Evolutionary conservation across 148 eudicot species (phyloP).

Genomic region (Vaccinium darrowii): DNA sequence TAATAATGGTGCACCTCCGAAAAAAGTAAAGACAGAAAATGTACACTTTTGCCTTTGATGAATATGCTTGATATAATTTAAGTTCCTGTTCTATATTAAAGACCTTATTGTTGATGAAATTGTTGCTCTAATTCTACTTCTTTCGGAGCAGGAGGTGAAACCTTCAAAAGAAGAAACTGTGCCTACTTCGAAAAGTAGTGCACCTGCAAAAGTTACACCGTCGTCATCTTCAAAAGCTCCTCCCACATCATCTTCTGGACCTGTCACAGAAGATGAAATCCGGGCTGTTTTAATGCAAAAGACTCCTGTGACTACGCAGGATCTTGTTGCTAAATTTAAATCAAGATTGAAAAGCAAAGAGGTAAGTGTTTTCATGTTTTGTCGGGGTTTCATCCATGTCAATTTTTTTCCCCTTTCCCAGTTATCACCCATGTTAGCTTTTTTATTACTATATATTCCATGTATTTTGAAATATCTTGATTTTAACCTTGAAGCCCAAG

Average conservation of each 20-base stretch:
- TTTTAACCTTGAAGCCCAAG: not conserved
- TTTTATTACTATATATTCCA: not conserved
- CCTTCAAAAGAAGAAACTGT: slow-evolving; percentile 51
- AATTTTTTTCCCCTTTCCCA: not conserved
- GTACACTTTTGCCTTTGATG: slow-evolving; percentile 31
- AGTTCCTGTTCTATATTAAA: not conserved
- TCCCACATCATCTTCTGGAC: slow-evolving; percentile 52
- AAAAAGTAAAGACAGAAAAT: slow-evolving; percentile 86
- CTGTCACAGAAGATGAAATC: slow-evolving; percentile 93
- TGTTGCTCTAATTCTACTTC: slow-evolving; percentile 11
- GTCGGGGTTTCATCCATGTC: not conserved
- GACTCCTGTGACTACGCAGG: slow-evolving; percentile 78
- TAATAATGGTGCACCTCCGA: slow-evolving; percentile 43
- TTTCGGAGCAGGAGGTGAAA: slow-evolving; percentile 55
- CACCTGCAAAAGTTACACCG: slow-evolving; percentile 36
- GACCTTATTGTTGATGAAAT: not conserved
- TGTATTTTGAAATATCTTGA: not conserved
- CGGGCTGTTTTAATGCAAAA: slow-evolving; percentile 69
- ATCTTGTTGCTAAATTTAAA: slow-evolving; percentile 78
- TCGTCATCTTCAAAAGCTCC: slow-evolving; percentile 41
- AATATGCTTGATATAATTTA: not conserved
- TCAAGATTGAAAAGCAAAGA: slow-evolving; percentile 67
- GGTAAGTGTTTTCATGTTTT: slow-evolving; percentile 39
- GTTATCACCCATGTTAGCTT: not conserved
- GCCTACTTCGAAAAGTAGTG: slow-evolving; percentile 40